A percentile compares a stretch with the other conserved stretches of the same genome.
These are phyloP conservation scores for Acanthamoeba culbertsoni DNA, from an alignment of 208 protist species.

Conservation along the genomic window DNA sequence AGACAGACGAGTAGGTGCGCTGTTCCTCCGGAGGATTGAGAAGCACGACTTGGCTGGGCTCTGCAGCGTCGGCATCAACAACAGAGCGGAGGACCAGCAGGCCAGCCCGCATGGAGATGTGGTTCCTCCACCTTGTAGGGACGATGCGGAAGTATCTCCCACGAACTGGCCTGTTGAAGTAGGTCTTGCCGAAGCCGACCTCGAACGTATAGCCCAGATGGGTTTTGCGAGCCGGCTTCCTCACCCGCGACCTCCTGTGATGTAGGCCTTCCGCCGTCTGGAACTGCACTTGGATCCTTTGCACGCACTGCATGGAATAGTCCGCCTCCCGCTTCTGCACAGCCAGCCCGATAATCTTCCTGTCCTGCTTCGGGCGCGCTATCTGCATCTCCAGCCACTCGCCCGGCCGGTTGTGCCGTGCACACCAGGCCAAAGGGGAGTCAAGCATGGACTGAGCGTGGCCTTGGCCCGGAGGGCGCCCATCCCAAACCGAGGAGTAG, in stretches of 20 bases:
- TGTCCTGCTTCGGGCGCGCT: not conserved
- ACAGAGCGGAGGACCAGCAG: not conserved
- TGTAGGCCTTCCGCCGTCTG: not conserved
- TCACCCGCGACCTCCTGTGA: no score
- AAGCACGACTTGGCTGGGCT: not conserved
- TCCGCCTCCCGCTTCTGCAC: not conserved
- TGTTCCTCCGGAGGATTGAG: not conserved
- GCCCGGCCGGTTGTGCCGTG: not conserved
- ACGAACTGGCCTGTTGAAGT: not conserved
- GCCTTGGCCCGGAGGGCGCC: not conserved
- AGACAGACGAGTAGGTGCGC: not conserved
- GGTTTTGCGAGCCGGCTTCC: no score
- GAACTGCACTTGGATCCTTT: not conserved
- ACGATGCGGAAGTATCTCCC: slow-evolving; percentile 9
- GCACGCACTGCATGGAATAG: not conserved
- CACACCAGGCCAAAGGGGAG: not conserved
- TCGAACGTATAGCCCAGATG: not conserved
- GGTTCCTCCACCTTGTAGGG: not conserved
- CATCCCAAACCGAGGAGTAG: not conserved
- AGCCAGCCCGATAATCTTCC: not conserved
- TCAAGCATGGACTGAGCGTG: not conserved
- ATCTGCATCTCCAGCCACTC: slow-evolving; percentile 10
- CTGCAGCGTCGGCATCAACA: not conserved
- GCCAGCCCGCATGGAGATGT: slow-evolving; percentile 3
- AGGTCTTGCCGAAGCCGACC: not conserved